Percentiles rank a stretch among this genome's conserved stretches.
phyloP scores from a whole-genome alignment of 805 yeast genomes.

The Priceomyces carsonii region DNA sequence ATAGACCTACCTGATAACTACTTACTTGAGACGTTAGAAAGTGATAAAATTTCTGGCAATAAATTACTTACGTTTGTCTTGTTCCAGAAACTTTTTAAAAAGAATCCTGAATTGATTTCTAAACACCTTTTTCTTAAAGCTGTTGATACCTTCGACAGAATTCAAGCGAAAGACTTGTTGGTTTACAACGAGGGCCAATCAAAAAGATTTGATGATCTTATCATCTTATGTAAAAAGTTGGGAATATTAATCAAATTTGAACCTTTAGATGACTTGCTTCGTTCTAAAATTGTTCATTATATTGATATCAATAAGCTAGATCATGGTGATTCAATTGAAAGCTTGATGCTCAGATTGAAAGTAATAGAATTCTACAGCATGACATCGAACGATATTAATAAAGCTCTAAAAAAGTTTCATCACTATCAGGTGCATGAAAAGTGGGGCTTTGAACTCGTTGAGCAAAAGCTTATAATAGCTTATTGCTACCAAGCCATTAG shows the following conservation, averaged over 20 bases:
- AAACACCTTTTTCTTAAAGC: slow-evolving; percentile 9
- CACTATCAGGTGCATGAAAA: slow-evolving; percentile 38
- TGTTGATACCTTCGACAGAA: slow-evolving; percentile 6
- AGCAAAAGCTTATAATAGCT: slow-evolving; percentile 40
- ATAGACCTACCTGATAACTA: not conserved
- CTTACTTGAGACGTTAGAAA: not conserved
- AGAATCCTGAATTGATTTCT: slow-evolving; percentile 13
- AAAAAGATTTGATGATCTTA: not conserved
- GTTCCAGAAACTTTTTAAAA: slow-evolving; percentile 12
- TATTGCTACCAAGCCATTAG: slow-evolving; percentile 42
- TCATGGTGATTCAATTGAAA: slow-evolving; percentile 23
- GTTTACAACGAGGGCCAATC: slow-evolving; percentile 2
- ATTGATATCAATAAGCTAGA: slow-evolving; percentile 25
- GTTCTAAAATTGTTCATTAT: slow-evolving; percentile 14
- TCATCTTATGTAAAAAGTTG: not conserved
- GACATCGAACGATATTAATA: slow-evolving; percentile 24
- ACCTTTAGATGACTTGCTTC: not conserved
- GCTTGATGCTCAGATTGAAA: slow-evolving; percentile 31
- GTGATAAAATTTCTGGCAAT: slow-evolving; percentile 1
- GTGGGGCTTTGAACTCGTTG: slow-evolving; percentile 41
- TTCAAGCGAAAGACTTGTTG: not conserved
- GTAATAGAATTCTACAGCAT: slow-evolving; percentile 36
- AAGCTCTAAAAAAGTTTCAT: slow-evolving; percentile 39
- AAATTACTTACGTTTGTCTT: slow-evolving; percentile 11
- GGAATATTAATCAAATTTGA: not conserved